Evolutionary conservation across 2,329 filamentous ascomycete genomes (phyloP).

Genomic region (Fusarium verrucosum): DNA sequence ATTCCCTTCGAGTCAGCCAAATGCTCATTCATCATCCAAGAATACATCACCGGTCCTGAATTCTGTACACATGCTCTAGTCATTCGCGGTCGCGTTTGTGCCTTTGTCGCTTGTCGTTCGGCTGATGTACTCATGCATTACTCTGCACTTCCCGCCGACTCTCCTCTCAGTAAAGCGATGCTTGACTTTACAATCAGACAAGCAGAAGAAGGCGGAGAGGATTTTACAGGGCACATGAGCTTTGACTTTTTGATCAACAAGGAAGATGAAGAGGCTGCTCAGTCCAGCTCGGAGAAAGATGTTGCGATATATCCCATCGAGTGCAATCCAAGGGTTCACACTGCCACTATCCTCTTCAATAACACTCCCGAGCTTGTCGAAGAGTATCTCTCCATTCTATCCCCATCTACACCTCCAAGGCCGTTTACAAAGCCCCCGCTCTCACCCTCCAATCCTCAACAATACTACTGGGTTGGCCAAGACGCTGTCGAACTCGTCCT

Average conservation of each 20-base stretch:
- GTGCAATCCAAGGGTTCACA: slow-evolving; percentile 76
- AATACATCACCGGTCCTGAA: slow-evolving; percentile 69
- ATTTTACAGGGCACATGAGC: slow-evolving; percentile 74
- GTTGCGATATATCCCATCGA: slow-evolving; percentile 70
- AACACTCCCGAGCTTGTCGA: slow-evolving; percentile 57
- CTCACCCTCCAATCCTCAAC: slow-evolving; percentile 36
- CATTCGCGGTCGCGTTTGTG: slow-evolving; percentile 69
- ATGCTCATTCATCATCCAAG: slow-evolving; percentile 64
- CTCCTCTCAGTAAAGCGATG: slow-evolving; percentile 67
- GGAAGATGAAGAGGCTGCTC: slow-evolving; percentile 8
- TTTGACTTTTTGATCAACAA: slow-evolving; percentile 72
- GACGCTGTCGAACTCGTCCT: slow-evolving; percentile 66
- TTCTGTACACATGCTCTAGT: slow-evolving; percentile 78
- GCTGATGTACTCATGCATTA: slow-evolving; percentile 74
- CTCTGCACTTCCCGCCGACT: slow-evolving; percentile 63
- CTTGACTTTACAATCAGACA: slow-evolving; percentile 70
- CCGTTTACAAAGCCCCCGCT: slow-evolving; percentile 27
- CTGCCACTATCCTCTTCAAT: slow-evolving; percentile 69
- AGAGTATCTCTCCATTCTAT: slow-evolving; percentile 62
- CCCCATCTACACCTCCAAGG: slow-evolving; percentile 15
- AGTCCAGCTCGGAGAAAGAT: slow-evolving; percentile 40
- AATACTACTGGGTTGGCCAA: slow-evolving; percentile 73
- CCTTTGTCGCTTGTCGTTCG: slow-evolving; percentile 73
- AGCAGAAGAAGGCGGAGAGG: slow-evolving; percentile 57
- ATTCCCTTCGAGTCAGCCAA: slow-evolving; percentile 54